phyloP scores from a whole-genome alignment of 78 protist genomes.

The Chrysochromulina parva region DNA sequence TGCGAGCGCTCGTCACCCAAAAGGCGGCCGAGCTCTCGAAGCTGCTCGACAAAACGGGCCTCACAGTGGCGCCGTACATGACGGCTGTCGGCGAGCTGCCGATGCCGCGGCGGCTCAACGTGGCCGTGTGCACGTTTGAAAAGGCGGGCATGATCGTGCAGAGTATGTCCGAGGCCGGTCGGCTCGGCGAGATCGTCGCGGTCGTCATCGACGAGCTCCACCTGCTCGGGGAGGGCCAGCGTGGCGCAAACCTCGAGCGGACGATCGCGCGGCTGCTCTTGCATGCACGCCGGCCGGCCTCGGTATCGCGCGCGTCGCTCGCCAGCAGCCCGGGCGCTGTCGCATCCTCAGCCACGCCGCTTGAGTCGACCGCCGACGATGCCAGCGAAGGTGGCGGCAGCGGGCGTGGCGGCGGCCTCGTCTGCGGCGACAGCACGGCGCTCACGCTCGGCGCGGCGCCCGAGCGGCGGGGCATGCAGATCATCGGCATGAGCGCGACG shows the following conservation, averaged over 20 bases:
- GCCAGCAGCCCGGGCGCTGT: too few species aligned
- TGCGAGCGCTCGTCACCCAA: neutral
- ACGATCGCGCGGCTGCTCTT: neutral
- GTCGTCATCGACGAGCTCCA: conserved; percentile 90
- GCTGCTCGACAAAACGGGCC: too few species aligned
- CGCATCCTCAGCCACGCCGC: too few species aligned
- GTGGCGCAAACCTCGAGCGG: conserved; percentile 81
- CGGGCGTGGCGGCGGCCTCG: too few species aligned
- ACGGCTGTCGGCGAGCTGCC: too few species aligned
- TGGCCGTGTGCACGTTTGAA: conserved; percentile 74
- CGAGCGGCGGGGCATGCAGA: conserved; percentile 36
- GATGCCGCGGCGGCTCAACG: neutral
- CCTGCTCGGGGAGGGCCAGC: conserved; percentile 59
- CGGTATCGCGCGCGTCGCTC: too few species aligned
- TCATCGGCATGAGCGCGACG: conserved; percentile 78
- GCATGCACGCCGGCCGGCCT: too few species aligned
- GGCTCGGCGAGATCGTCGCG: conserved; percentile 66
- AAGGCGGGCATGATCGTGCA: conserved; percentile 82
- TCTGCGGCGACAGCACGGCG: too few species aligned
- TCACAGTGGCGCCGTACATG: too few species aligned
- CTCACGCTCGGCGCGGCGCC: too few species aligned
- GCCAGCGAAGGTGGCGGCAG: too few species aligned
- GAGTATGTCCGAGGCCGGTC: conserved; percentile 59
- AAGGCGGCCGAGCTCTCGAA: neutral
- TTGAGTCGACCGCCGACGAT: too few species aligned